Base-by-base conservation (phyloP, 1,284 basidiomycete genomes). In the Anthracocystis walkeri region DNA sequence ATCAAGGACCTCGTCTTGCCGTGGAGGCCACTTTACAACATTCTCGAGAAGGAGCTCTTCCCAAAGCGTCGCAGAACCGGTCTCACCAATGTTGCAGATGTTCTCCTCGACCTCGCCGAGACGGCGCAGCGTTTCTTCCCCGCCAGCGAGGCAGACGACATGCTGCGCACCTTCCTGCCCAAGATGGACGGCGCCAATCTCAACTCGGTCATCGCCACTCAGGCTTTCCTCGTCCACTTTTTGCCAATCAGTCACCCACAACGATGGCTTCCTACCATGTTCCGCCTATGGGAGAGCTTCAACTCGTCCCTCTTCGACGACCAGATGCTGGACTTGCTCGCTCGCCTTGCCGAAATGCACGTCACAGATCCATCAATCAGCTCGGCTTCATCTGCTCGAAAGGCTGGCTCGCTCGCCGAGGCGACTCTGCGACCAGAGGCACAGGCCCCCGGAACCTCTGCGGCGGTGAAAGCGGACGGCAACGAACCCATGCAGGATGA, bases 91-190 rank as follows among this genome's bases (percentile, higher is more conserved):
- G 87, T 92, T 23, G 90, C 91, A n/a, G 92, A 90, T 87, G 92
- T 89, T 69, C 91, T 94, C 88, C 91, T 94, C 27, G 93, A 92
- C 82, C 89, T 97, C 67, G 92, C 94, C 38, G 92, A 94, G 75
- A 89, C 89, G 76, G 89, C 90, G 42, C 91, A 92, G 76, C 89
- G 92, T 48, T 97, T 97, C 88, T 98, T 95, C 86, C 91, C 95
- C 78, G 92, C 95, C 10, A 89, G 90, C 56, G 92, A 94, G 53
- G 92, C 92, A 50, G 91, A 93, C 76, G 92, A 93, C 74, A 98
- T 99, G 93, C 90, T 99, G 27, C 88, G 90, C 31, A 89, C 88
- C 2, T 92, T 94, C 79, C 75, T 93, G 16, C 93, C 92, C 8
- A 87, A 87, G 66, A 88, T 95, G 69, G 92, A 94, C 80, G 91